phyloP scores from a whole-genome alignment of 192 early-diverging fungal species.

The Mortierella hygrophila region DNA sequence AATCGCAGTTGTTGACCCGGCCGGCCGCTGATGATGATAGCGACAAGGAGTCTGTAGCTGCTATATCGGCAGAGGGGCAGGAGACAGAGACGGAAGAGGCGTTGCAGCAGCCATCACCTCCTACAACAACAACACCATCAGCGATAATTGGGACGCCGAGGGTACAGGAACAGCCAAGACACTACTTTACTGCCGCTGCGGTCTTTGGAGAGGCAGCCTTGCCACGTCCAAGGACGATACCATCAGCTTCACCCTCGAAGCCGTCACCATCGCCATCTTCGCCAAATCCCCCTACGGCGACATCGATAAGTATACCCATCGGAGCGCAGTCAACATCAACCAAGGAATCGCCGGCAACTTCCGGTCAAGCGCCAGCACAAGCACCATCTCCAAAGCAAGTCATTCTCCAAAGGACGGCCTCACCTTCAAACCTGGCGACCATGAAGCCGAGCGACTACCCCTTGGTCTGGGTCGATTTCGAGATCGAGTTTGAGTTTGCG shows the following conservation, averaged over 20 bases:
- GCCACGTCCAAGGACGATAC: not conserved
- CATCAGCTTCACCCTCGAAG: not conserved
- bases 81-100: not conserved
- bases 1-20: slow-evolving; percentile 11
- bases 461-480: slow-evolving; percentile 78
- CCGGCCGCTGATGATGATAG: not conserved
- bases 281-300: not conserved
- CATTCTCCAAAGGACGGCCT: slow-evolving; percentile 27
- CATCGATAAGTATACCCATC: not conserved
- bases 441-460: slow-evolving; percentile 59
- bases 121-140: not conserved
- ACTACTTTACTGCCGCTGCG: slow-evolving; percentile 31
- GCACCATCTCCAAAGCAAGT: not conserved
- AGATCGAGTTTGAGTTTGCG: slow-evolving; percentile 86
- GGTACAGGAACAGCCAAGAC: slow-evolving; percentile 5
- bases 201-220: slow-evolving; percentile 44
- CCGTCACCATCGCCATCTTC: not conserved
- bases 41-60: not conserved
- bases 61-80: too few relatives aligned
- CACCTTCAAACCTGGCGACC: slow-evolving; percentile 27
- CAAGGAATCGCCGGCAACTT: not conserved
- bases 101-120: not conserved
- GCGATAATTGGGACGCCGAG: not conserved
- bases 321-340: not conserved
- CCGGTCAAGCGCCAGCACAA: not conserved